A percentile compares a stretch with the other conserved stretches of the same genome.
These are phyloP conservation scores for Marasmius tenuissimus DNA, from an alignment of 1,284 basidiomycete species.

Conservation along the genomic window DNA sequence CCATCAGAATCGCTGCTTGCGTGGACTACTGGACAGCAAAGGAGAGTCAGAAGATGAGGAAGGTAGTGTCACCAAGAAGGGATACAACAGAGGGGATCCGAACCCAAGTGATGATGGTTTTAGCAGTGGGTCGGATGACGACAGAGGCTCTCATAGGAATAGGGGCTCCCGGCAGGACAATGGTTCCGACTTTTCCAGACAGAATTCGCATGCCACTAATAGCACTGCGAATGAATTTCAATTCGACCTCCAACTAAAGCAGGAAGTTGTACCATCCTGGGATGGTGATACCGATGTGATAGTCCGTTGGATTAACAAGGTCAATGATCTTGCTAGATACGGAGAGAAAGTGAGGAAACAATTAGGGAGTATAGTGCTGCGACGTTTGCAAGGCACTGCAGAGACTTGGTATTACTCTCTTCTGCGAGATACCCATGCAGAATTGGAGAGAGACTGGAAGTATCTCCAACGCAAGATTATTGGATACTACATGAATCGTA, in stretches of 20 bases:
- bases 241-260: not conserved
- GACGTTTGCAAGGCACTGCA: not conserved
- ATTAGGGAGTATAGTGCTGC: not conserved
- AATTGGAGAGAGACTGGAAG: not conserved
- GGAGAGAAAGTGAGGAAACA: not conserved
- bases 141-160: too few relatives aligned
- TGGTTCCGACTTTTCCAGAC: too few relatives aligned
- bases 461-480: not conserved
- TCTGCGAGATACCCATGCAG: not conserved
- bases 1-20: not conserved
- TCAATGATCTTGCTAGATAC: not conserved
- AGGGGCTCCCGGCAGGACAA: too few relatives aligned
- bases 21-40: not conserved
- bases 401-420: not conserved
- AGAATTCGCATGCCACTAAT: too few relatives aligned
- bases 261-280: not conserved
- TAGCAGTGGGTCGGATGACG: too few relatives aligned
- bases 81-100: not conserved
- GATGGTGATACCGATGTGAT: not conserved
- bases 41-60: not conserved
- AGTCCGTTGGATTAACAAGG: not conserved
- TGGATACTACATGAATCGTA: not conserved
- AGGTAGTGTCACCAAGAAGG: not conserved
- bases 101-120: too few relatives aligned
- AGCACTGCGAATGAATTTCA: not conserved